These are phyloP conservation scores for Casuarina cunninghamiana DNA, from an alignment of 306 rosid genomes.

Conservation along the genomic window DNA sequence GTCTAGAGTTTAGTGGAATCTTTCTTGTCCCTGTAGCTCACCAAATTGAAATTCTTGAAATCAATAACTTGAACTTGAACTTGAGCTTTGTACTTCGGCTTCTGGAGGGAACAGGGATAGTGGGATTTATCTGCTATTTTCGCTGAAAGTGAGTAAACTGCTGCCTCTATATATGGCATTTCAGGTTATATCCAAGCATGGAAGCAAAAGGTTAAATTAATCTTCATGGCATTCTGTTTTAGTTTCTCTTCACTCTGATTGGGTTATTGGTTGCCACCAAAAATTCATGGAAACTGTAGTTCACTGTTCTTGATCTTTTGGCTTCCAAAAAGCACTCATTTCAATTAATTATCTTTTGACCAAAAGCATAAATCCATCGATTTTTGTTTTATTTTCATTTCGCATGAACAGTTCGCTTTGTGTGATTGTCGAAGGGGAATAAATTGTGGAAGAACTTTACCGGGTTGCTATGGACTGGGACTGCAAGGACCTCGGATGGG, in stretches of 20 bases:
- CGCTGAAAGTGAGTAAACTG: slow-evolving; percentile 19
- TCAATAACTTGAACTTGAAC: slow-evolving; percentile 10
- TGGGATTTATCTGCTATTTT: slow-evolving; percentile 37
- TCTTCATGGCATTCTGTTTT: slow-evolving; percentile 27
- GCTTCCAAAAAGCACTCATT: slow-evolving; percentile 41
- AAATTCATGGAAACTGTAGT: slow-evolving; percentile 20
- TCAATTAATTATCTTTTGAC: slow-evolving; percentile 22
- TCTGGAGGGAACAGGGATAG: slow-evolving; percentile 33
- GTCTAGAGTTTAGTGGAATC: not conserved
- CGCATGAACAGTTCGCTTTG: slow-evolving; percentile 27
- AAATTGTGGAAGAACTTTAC: slow-evolving; percentile 37
- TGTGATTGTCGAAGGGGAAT: slow-evolving; percentile 19
- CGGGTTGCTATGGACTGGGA: slow-evolving; percentile 80
- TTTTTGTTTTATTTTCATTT: slow-evolving; percentile 21
- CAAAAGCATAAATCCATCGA: slow-evolving; percentile 8
- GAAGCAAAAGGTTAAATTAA: slow-evolving; percentile 33
- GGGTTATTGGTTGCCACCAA: slow-evolving; percentile 28
- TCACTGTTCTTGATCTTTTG: slow-evolving; percentile 38
- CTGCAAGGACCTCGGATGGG: slow-evolving; percentile 67
- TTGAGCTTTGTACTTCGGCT: slow-evolving; percentile 24
- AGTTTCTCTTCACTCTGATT: slow-evolving; percentile 22
- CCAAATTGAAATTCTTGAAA: not conserved
- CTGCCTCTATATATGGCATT: slow-evolving; percentile 2
- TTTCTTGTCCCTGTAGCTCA: slow-evolving; percentile 5
- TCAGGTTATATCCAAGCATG: slow-evolving; percentile 17